These are phyloP conservation scores for Rhizopogon sp. DNA, from an alignment of 768 basidiomycete species.

Conservation along the genomic window DNA sequence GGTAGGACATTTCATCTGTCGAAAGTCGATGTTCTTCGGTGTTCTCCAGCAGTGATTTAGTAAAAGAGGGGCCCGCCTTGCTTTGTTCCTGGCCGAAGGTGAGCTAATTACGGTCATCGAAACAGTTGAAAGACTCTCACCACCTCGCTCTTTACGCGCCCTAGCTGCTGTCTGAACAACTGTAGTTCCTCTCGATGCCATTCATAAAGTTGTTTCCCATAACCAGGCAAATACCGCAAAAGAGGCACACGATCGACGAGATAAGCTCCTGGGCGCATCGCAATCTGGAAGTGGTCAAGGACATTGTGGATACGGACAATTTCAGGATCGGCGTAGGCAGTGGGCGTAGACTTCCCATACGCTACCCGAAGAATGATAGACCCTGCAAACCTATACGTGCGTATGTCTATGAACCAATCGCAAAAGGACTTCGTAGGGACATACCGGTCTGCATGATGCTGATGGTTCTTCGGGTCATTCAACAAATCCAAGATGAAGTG, in stretches of 20 bases:
- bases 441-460: conserved; percentile 25
- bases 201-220: conserved; percentile 44
- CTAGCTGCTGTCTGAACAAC: conserved; percentile 45
- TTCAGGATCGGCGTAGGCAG: conserved; percentile 5
- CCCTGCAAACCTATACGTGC: conserved; percentile 5
- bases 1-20: conserved; percentile 47
- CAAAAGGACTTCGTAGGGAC: conserved; percentile 22
- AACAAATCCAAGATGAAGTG: conserved; percentile 9
- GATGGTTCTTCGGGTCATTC: conserved; percentile 19
- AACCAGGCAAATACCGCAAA: conserved; percentile 44
- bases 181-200: conserved; percentile 48
- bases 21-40: conserved; percentile 43
- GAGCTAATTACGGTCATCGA: neutral
- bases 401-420: conserved; percentile 16
- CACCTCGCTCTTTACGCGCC: conserved; percentile 35
- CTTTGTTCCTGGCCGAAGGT: neutral
- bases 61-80: conserved; percentile 30
- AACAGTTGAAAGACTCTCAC: conserved; percentile 17
- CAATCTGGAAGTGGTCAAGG: conserved; percentile 17
- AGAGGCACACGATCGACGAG: conserved; percentile 47
- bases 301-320: conserved; percentile 13
- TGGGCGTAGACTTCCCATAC: conserved; percentile 11
- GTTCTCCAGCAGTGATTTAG: conserved; percentile 44
- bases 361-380: conserved; percentile 7
- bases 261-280: conserved; percentile 41